Conservation (phyloP, 148 eudicot genomes). For the Amaranthus cruentus region DNA sequence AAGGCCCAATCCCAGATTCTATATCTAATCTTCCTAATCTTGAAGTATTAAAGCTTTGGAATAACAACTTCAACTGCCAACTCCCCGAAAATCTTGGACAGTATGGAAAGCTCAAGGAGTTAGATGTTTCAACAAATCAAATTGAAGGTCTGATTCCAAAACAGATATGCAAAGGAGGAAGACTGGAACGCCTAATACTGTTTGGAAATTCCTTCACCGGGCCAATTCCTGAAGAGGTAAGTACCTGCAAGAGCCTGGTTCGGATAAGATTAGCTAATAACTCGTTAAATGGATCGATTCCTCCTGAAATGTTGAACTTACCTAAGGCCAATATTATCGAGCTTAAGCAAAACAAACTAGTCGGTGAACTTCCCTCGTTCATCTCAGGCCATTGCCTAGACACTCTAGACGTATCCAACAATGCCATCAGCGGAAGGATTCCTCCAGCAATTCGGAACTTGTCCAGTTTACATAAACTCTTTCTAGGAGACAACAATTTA, state of each 20-base stretch:
- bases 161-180: conserved; percentile 51
- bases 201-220: conserved; percentile 52
- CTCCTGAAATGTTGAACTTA: conserved; percentile 39
- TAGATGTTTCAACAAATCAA: conserved; percentile 46
- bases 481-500: conserved; percentile 32
- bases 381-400: conserved; percentile 32
- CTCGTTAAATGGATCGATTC: conserved; percentile 42
- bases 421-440: conserved; percentile 41
- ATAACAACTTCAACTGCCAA: conserved; percentile 41
- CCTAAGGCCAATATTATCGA: conserved; percentile 36
- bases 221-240: conserved; percentile 42
- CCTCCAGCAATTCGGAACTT: conserved; percentile 38
- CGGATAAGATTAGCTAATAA: conserved; percentile 36
- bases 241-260: conserved; percentile 38
- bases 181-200: conserved; percentile 27
- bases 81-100: conserved; percentile 52
- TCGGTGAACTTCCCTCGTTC: conserved; percentile 42
- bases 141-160: conserved; percentile 46
- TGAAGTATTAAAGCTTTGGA: conserved; percentile 39
- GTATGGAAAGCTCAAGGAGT: conserved; percentile 30
- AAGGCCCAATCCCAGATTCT: conserved; percentile 42
- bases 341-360: conserved; percentile 39
- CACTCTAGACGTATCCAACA: conserved; percentile 35
- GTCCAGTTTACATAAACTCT: conserved; percentile 23
- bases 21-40: conserved; percentile 48